These are phyloP conservation scores for Beauveria varroae DNA, from an alignment of 2,329 filamentous ascomycete species.

Conservation along the genomic window DNA sequence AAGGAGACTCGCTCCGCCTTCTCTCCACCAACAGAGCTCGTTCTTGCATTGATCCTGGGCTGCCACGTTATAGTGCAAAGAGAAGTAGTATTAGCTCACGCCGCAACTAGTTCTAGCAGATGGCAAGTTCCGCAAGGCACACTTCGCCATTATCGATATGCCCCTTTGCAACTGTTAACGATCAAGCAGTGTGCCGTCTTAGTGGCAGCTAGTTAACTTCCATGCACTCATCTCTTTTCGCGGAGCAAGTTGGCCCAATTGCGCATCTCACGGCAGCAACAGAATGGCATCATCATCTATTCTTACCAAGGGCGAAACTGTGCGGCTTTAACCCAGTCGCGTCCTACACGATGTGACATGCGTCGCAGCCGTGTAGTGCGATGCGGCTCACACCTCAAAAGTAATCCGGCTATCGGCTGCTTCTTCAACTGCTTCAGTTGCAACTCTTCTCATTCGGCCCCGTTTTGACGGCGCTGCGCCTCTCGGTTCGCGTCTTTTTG, in stretches of 20 bases:
- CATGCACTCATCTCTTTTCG: neutral
- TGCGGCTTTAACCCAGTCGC: neutral
- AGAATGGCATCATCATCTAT: neutral
- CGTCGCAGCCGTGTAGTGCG: constrained; percentile 1
- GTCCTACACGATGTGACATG: constrained; percentile 1
- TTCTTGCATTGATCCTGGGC: neutral
- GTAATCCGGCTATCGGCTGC: neutral
- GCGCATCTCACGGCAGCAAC: neutral
- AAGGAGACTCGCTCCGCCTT: neutral
- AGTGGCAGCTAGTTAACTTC: neutral
- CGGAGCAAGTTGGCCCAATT: neutral
- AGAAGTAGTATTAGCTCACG: neutral
- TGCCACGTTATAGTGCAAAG: neutral
- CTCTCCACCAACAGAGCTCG: neutral
- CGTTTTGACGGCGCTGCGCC: neutral
- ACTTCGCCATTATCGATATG: neutral
- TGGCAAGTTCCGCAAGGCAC: neutral
- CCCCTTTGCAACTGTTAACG: neutral
- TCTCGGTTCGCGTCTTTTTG: too few species aligned
- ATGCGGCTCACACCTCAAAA: neutral
- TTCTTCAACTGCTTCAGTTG: neutral
- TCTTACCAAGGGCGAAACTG: neutral
- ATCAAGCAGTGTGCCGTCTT: neutral
- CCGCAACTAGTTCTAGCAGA: neutral
- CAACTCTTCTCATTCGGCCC: neutral